phyloP scores from a whole-genome alignment of 179 eudicot species.

The Amaranthus tricolor region DNA sequence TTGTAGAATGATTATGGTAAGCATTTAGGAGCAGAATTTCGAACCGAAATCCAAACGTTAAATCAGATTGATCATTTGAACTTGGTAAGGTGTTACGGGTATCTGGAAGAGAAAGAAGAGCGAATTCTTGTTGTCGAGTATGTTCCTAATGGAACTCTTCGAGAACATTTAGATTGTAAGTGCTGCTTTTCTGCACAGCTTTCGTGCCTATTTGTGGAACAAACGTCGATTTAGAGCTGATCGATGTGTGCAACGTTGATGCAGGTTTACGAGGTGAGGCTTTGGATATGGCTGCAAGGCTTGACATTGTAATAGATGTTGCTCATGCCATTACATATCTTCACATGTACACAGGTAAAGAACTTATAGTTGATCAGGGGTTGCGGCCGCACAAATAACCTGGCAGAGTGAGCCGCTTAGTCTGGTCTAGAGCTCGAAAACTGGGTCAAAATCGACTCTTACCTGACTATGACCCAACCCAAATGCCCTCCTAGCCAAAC shows the following conservation, averaged over 20 bases:
- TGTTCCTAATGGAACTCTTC: slow-evolving; percentile 85
- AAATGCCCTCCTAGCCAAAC: no score
- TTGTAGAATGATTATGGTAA: slow-evolving; percentile 55
- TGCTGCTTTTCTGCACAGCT: slow-evolving; percentile 9
- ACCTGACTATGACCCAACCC: no score
- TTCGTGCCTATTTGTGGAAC: not conserved
- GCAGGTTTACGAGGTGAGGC: slow-evolving; percentile 54
- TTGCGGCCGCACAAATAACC: no score
- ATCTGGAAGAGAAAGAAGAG: slow-evolving; percentile 67
- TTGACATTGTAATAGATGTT: slow-evolving; percentile 77
- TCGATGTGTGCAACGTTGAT: not conserved
- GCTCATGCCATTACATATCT: slow-evolving; percentile 88
- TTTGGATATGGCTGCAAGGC: slow-evolving; percentile 65
- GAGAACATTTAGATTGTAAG: slow-evolving; percentile 88
- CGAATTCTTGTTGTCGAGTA: slow-evolving; percentile 78
- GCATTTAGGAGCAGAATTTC: slow-evolving; percentile 59
- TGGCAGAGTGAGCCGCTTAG: no score
- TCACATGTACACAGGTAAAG: slow-evolving; percentile 75
- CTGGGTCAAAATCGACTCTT: no score
- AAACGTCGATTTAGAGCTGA: not conserved
- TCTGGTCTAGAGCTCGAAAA: no score
- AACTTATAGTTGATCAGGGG: not conserved
- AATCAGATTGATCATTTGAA: slow-evolving; percentile 70
- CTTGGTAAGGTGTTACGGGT: slow-evolving; percentile 75
- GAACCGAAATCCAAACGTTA: slow-evolving; percentile 57